A percentile compares a stretch with the other conserved stretches of the same genome.
Conservation (phyloP, 2,329 filamentous ascomycete genomes). For the Fusarium sp. region DNA sequence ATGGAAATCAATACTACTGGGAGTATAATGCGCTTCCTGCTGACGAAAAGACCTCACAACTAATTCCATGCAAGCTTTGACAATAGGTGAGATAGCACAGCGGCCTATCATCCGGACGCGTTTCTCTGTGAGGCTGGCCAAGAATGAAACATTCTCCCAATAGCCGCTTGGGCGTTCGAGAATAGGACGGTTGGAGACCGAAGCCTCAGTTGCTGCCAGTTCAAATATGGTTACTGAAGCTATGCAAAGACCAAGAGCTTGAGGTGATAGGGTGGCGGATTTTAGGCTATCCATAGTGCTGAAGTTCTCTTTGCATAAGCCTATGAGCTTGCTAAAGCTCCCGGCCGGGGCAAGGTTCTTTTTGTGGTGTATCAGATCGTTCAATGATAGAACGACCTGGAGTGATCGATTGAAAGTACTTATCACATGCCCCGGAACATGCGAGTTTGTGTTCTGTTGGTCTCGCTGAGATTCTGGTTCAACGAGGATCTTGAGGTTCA, state of each 20-base stretch:
- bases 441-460: not conserved
- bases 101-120: not conserved
- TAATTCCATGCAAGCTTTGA: not conserved
- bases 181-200: accelerated
- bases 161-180: not conserved
- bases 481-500: not conserved
- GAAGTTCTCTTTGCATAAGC: not conserved
- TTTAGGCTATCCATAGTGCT: accelerated
- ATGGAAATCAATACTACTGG: accelerated
- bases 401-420: not conserved
- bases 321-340: not conserved
- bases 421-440: slow-evolving; percentile 5
- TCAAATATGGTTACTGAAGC: not conserved
- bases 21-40: not conserved
- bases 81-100: not conserved
- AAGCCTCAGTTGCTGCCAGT: not conserved
- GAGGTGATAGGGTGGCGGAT: not conserved
- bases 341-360: accelerated
- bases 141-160: not conserved
- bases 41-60: accelerated
- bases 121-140: not conserved
- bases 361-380: not conserved
- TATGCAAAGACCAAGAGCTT: not conserved
- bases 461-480: accelerated
- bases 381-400: not conserved